Percentiles rank a stretch among this genome's conserved stretches.
phyloP scores from a whole-genome alignment of 768 basidiomycete genomes.

The Podaxis sp. region DNA sequence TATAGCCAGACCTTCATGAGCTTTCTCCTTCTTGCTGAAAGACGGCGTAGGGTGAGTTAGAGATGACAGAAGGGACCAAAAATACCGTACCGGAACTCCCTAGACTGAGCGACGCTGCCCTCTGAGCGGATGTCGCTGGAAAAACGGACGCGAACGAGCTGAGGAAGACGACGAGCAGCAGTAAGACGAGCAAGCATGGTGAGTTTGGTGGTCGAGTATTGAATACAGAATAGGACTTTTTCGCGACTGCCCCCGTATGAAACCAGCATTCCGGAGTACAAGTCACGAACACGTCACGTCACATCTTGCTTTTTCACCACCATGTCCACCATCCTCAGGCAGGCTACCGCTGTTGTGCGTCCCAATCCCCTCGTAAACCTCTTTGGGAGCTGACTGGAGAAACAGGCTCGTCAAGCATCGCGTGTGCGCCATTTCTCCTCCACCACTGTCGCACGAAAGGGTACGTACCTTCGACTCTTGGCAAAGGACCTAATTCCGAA shows the following conservation, averaged over 20 bases:
- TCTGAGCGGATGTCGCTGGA: constrained; percentile 40
- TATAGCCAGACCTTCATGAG: constrained; percentile 42
- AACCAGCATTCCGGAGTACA: constrained; percentile 8
- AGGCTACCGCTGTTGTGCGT: constrained; percentile 48
- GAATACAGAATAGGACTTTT: constrained; percentile 13
- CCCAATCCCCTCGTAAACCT: neutral
- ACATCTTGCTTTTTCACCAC: constrained; percentile 35
- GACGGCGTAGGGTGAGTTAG: constrained; percentile 10
- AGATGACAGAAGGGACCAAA: constrained; percentile 11
- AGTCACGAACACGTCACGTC: constrained; percentile 36
- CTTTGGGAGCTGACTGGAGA: neutral
- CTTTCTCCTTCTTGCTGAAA: constrained; percentile 67
- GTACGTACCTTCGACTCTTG: constrained; percentile 32
- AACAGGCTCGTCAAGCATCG: constrained; percentile 49
- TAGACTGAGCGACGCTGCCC: constrained; percentile 58
- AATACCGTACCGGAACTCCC: constrained; percentile 52
- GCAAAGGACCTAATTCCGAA: constrained; percentile 31
- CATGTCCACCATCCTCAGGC: constrained; percentile 69
- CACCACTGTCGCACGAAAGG: constrained; percentile 58
- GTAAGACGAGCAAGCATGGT: constrained; percentile 38
- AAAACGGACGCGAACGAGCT: constrained; percentile 29
- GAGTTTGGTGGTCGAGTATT: neutral
- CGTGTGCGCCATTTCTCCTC: constrained; percentile 56
- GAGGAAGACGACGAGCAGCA: constrained; percentile 38
- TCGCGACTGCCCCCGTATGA: neutral